Evolutionary conservation across 768 basidiomycete species (phyloP), one percentile per base, ranked within the genome.

Genomic region (Collybia nuda): DNA sequence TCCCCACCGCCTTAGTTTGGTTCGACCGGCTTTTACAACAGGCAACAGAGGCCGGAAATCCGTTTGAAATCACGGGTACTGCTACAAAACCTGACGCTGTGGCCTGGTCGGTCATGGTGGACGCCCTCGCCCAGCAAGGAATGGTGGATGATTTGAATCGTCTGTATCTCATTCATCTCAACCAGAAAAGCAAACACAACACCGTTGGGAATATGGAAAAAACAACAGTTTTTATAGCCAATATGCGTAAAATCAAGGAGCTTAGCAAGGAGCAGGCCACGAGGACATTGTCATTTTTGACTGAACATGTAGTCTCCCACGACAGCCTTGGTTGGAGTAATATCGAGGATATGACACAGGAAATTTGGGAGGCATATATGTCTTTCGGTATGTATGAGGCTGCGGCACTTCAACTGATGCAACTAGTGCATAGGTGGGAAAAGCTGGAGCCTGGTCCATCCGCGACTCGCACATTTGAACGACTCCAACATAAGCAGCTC

Each of bases 1-100:
- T 85, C 5, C 56, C 68, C 2, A 84, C 80, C 0, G 90, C 90
- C 0, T 57, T 85, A 38, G 63, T 71, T 5, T 95, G 92, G 92
- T 90, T 87, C 57, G 73, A 84, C 37, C 77, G 80, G 41, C 72
- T 93, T 24, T 66, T 87, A 40, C 62, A 82, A 52, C 56, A 59
- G 21, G 60, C 60, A 38, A 21, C 57, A 48, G 56, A 62, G 59
- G 56, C 56, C 53, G 49, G 56, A 28, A 59, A 73, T 53, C 74
- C 75, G 1, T 79, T 71, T 54, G 68, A 76, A 44, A 66, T 81
- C 1, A 63, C 75, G 6, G 66, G 62, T 8, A 63, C 64, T 0
- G 74, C 81, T 15, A 65, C 75, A 3, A 74, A 77, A 9, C 90
- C 90, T 2, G 77, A 81, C 54, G 52, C 59, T 3, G 53, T 67